phyloP scores from a whole-genome alignment of 306 rosid genomes.

The Rosa persica region DNA sequence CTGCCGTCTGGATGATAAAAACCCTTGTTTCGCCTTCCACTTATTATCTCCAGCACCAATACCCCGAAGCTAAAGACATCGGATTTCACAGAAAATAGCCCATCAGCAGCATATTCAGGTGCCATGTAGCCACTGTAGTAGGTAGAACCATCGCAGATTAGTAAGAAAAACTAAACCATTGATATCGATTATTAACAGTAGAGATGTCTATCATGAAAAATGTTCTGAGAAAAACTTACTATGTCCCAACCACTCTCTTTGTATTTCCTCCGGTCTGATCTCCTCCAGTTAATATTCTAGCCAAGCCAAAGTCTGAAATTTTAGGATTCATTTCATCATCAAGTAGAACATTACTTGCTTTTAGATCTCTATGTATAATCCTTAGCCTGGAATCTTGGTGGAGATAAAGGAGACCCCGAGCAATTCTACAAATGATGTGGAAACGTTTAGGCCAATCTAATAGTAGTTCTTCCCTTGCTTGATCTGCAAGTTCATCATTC shows the following conservation, averaged over 20 bases:
- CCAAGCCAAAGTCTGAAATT: slow-evolving; percentile 45
- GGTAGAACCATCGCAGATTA: not conserved
- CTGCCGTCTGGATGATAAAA: slow-evolving; percentile 28
- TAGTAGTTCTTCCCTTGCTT: not conserved
- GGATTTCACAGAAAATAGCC: slow-evolving; percentile 50
- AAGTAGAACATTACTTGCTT: not conserved
- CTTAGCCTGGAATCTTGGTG: slow-evolving; percentile 31
- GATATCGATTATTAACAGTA: not conserved
- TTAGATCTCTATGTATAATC: slow-evolving; percentile 47
- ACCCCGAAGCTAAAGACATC: slow-evolving; percentile 64
- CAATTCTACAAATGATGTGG: slow-evolving; percentile 23
- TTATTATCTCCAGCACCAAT: slow-evolving; percentile 44
- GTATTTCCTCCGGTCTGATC: slow-evolving; percentile 42
- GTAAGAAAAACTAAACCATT: not conserved
- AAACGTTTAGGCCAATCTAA: slow-evolving; percentile 26
- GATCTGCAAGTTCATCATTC: slow-evolving; percentile 14
- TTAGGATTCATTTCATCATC: slow-evolving; percentile 6
- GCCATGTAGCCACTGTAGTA: slow-evolving; percentile 58
- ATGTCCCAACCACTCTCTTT: slow-evolving; percentile 52
- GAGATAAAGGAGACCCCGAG: slow-evolving; percentile 30
- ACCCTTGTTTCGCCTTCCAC: slow-evolving; percentile 47
- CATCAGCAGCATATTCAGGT: slow-evolving; percentile 53
- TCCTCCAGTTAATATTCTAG: slow-evolving; percentile 36
- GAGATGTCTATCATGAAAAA: not conserved
- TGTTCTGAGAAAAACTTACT: slow-evolving; percentile 30